Base-by-base conservation (phyloP, 139 green algal genomes). In the Tetraselmis striata region DNA sequence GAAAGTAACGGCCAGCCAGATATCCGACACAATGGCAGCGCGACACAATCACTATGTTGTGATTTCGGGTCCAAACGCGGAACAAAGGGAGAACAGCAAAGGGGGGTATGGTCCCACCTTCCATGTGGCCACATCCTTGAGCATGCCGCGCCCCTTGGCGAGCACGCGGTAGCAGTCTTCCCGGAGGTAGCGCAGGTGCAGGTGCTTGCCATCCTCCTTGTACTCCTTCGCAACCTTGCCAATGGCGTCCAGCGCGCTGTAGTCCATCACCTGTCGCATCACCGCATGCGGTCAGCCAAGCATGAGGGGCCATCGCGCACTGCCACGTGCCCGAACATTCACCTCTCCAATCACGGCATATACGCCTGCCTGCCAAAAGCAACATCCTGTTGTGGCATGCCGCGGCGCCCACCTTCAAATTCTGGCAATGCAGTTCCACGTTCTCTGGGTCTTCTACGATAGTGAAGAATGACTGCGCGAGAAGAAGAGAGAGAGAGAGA, bases 191-290 rank as follows among this genome's bases (percentile, higher is more conserved):
- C 74, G 74, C 2, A 77, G 74, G 74, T 77, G 74, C 23, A 77
- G 26, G 23, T 29, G 74, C 74, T 77, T 77, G 23, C 74, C 74
- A 2, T 31, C 2, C 25, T 29, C 74, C 25, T 28, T 29, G 74
- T 77, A 77, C 26, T 77, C 74, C 74, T 28, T 31, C 2, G 74
- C n/a, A 29, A 77, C 23, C 26, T 29, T 77, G 74, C 2, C n/a
- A 18, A 77, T 31, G 22, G 74, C 74, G 26, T 77, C 74, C 26
- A 77, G 74, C 26, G 74, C 74, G 74, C 74, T 77, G 74, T 31
- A 77, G n/a, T 77, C 74, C 74, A 77, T 77, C 5, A 77, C 74
- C 58, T 74, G 58, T n/a, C n/a, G n/a, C n/a, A n/a, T 74, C 23
- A 23, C 58, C 18, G 58, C 18, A 23, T 18, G 58, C 18, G 58